Conservation (phyloP, 2,329 filamentous ascomycete species). For the Pyrenophora teres region DNA sequence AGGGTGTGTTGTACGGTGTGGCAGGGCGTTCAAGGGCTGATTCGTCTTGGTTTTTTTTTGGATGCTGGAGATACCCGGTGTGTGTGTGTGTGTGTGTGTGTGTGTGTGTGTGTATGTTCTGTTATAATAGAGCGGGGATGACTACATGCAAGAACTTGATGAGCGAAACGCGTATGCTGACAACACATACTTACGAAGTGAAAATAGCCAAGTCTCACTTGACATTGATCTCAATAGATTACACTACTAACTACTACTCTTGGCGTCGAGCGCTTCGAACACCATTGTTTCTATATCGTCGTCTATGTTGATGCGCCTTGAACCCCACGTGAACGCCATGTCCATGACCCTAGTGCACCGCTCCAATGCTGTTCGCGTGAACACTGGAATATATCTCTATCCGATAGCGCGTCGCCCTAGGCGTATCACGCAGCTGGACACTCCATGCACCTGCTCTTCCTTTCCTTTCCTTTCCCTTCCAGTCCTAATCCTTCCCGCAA, state of each 20-base stretch:
- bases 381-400: neutral
- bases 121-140: neutral
- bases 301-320: neutral
- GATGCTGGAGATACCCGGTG: constrained; percentile 21
- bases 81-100: neutral
- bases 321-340: neutral
- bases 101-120: no score
- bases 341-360: neutral
- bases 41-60: neutral
- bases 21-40: neutral
- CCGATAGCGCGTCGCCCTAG: neutral
- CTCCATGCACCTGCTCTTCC: neutral
- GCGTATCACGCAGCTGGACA: neutral
- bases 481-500: neutral
- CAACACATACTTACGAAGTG: no score
- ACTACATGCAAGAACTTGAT: no score
- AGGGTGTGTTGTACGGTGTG: neutral
- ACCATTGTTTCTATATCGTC: constrained; percentile 5
- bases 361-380: no score
- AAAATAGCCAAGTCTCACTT: no score
- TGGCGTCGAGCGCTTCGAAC: constrained; percentile 28
- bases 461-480: neutral
- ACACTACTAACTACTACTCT: neutral
- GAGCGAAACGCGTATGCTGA: no score
- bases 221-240: no score